Conservation (phyloP, 441 rosid genomes). For the Erodium chrysanthum region DNA sequence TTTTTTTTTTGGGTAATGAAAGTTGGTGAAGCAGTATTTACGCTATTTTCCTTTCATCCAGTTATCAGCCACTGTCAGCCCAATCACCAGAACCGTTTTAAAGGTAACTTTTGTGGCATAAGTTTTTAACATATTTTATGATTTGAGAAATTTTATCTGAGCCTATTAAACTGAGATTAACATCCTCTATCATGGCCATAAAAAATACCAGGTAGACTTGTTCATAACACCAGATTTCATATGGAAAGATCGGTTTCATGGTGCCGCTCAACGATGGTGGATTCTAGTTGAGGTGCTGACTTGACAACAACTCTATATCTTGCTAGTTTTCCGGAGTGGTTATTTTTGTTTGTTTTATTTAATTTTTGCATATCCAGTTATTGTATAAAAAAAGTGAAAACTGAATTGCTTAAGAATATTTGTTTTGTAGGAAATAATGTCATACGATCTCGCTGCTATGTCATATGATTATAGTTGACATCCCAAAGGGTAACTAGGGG, state of each 20-base stretch:
- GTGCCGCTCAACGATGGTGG: slow-evolving; percentile 95
- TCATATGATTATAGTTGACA: background rate
- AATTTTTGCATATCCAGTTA: background rate
- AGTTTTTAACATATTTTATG: slow-evolving; percentile 5
- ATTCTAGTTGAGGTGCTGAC: slow-evolving; percentile 61
- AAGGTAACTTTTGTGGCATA: slow-evolving; percentile 45
- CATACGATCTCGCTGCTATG: no score
- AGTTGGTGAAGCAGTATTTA: slow-evolving; percentile 87
- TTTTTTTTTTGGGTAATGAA: slow-evolving; percentile 21
- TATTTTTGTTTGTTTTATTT: background rate
- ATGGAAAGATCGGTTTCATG: slow-evolving; percentile 98
- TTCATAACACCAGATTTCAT: slow-evolving; percentile 67
- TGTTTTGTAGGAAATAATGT: background rate
- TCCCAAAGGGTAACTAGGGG: background rate
- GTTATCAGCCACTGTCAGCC: slow-evolving; percentile 81
- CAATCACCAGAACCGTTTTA: slow-evolving; percentile 96
- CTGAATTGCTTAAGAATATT: background rate
- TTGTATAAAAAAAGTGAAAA: background rate
- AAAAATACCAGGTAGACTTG: slow-evolving; percentile 67
- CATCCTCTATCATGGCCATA: slow-evolving; percentile 9
- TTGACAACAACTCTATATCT: background rate
- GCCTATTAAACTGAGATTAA: slow-evolving; percentile 10
- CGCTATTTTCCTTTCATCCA: slow-evolving; percentile 83
- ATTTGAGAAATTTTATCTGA: slow-evolving; percentile 10
- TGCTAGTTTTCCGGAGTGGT: slow-evolving; percentile 1